These are phyloP conservation scores for Phytophthora sansomeana DNA, from an alignment of 352 stramenopile species.

Conservation along the genomic window DNA sequence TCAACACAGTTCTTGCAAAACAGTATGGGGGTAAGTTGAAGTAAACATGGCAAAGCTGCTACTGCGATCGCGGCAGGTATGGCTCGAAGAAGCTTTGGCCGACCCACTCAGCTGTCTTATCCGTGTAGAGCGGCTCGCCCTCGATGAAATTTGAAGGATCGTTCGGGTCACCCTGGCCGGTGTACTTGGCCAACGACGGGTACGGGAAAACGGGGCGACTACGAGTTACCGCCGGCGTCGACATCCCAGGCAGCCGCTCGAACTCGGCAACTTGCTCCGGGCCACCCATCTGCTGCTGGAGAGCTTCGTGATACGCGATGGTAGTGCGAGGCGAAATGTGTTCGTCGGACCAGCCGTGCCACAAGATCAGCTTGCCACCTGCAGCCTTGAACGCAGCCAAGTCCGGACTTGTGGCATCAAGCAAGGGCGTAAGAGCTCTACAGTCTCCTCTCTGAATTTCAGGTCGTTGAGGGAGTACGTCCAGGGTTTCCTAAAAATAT, in stretches of 20 bases:
- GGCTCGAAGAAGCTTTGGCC: conserved; percentile 39
- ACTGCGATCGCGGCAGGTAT: conserved; percentile 20
- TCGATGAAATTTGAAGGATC: conserved; percentile 30
- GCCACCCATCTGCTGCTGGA: conserved; percentile 40
- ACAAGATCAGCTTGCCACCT: conserved; percentile 50
- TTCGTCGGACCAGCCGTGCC: conserved; percentile 48
- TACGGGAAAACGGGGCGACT: conserved; percentile 37
- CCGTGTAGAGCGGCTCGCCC: conserved; percentile 27
- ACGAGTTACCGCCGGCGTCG: conserved; percentile 15
- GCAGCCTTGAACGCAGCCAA: conserved; percentile 40
- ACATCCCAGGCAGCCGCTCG: conserved; percentile 33
- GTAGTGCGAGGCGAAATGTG: conserved; percentile 51
- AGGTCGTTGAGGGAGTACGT: conserved; percentile 49
- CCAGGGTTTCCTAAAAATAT: no score
- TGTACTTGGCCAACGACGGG: conserved; percentile 30
- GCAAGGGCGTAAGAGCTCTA: conserved; percentile 38
- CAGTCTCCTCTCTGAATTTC: conserved; percentile 35
- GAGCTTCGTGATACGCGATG: conserved; percentile 46
- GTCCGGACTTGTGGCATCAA: conserved; percentile 47
- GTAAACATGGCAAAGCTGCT: background rate
- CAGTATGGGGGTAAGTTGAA: background rate
- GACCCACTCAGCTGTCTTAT: conserved; percentile 25
- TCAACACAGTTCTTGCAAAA: no score
- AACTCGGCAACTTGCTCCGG: conserved; percentile 27
- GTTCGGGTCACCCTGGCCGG: conserved; percentile 22